Conservation (phyloP, 176 grass and related monocot genomes). For the Echinochloa phyllopogon region DNA sequence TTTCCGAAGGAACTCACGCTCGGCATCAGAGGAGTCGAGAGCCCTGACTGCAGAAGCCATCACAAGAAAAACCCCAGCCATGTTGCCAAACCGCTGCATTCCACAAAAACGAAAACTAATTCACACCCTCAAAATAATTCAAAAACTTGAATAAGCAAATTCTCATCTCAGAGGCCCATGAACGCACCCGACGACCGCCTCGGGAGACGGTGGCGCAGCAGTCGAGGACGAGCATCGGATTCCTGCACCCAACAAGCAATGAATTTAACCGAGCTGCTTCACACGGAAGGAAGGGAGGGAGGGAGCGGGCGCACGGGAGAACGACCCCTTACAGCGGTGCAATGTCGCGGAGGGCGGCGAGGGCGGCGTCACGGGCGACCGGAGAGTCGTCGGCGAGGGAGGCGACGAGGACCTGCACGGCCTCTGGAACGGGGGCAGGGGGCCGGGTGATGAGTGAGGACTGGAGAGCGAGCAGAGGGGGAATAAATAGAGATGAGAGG, state of each 20-base stretch:
- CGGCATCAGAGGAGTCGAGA: conserved; percentile 56
- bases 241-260: conserved; percentile 57
- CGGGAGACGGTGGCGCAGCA: conserved; percentile 74
- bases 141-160: background rate
- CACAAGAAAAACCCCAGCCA: conserved; percentile 91
- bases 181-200: conserved; percentile 71
- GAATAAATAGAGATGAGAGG: background rate
- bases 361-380: conserved; percentile 71
- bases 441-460: conserved; percentile 18
- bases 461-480: background rate
- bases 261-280: conserved; percentile 38
- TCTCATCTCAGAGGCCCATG: background rate
- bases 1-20: conserved; percentile 62
- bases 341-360: conserved; percentile 78
- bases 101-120: conserved; percentile 14
- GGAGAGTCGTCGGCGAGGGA: conserved; percentile 85
- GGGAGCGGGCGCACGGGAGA: conserved; percentile 1
- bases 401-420: conserved; percentile 89
- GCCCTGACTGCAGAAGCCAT: conserved; percentile 81
- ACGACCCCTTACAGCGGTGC: conserved; percentile 67
- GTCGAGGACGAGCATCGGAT: conserved; percentile 79
- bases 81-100: conserved; percentile 84
- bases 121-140: background rate
- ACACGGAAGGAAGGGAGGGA: background rate
- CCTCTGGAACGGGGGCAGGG: conserved; percentile 53